Evolutionary conservation across 768 basidiomycete genomes (phyloP), one percentile per base, ranked within the genome.

Genomic region (Mycena capillaripes): DNA sequence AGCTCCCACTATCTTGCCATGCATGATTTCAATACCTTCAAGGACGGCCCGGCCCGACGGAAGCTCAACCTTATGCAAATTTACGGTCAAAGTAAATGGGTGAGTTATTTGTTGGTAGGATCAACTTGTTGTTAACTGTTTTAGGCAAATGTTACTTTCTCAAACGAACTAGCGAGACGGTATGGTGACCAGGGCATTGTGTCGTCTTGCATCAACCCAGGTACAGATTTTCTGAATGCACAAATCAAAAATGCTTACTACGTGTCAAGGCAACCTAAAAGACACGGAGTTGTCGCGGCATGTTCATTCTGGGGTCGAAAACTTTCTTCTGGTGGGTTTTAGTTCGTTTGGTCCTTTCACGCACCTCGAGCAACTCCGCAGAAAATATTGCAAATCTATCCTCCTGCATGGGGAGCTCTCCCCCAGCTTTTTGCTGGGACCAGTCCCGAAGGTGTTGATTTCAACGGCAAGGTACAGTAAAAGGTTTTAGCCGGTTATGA

Each of bases 121-220:
- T 50, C 23, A 23, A 23, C 5, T 17, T 48, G 19, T 17, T 48
- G 5, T 48, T n/a, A 9, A 48, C n/a, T 23, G 30, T 21, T 32
- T 12, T 11, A 80, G 79, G 83, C 77, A 4, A 81, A 81, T 25
- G 64, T 83, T 17, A 71, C 82, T 6, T 70, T 80, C 53, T 71
- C 81, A 21, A 71, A 72, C 32, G 83, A 82, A 60, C 76, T 83
- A n/a, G 77, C 80, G 23, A 72, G 78, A 27, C 75, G 79, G 29
- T 83, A 82, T 66, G 75, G 64, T 12, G 64, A 62, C 36, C 60
- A 81, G 40, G 82, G 81, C 14, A 82, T 84, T 29, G 77, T 83
- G 1, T 82, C 82, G 0, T 76, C 76, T 25, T 74, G 81, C 14
- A 40, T 83, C 36, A 78, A 83, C 66, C 83, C 82, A n/a, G 83